These are phyloP conservation scores for Kurtzmaniella quercitrusa DNA, from an alignment of 1,139 yeast genomes.

Conservation along the genomic window DNA sequence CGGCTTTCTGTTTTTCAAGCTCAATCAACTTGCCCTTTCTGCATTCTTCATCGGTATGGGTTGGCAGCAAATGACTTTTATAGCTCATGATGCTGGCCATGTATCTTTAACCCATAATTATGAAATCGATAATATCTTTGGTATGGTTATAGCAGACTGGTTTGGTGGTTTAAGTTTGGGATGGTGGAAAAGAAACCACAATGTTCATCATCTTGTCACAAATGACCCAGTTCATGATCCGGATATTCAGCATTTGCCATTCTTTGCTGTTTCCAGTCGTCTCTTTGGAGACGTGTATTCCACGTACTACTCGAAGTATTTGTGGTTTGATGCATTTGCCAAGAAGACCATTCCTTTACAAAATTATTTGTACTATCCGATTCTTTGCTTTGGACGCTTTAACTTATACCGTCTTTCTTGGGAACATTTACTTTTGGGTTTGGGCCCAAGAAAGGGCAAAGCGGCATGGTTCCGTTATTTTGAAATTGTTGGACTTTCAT, in stretches of 20 bases:
- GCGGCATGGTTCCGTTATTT: constrained; percentile 86
- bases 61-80: constrained; percentile 88
- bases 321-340: constrained; percentile 69
- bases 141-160: constrained; percentile 70
- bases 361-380: constrained; percentile 70
- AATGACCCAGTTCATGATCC: constrained; percentile 94
- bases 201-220: constrained; percentile 83
- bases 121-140: constrained; percentile 71
- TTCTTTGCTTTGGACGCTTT: constrained; percentile 79
- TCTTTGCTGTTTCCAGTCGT: constrained; percentile 78
- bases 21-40: constrained; percentile 47
- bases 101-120: constrained; percentile 77
- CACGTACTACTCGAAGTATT: constrained; percentile 66
- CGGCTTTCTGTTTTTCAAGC: constrained; percentile 47
- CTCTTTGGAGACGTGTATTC: constrained; percentile 68
- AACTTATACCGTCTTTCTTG: constrained; percentile 79
- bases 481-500: constrained; percentile 64
- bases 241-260: constrained; percentile 89
- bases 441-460: constrained; percentile 75
- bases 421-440: constrained; percentile 66
- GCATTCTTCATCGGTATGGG: constrained; percentile 69
- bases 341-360: constrained; percentile 57
- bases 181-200: constrained; percentile 94
- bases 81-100: constrained; percentile 91
- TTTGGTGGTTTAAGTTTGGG: constrained; percentile 87